Percentiles rank a stretch among this genome's conserved stretches.
Evolutionary conservation across 257 asterid species (phyloP).

Genomic region (Solanum appendiculatum): DNA sequence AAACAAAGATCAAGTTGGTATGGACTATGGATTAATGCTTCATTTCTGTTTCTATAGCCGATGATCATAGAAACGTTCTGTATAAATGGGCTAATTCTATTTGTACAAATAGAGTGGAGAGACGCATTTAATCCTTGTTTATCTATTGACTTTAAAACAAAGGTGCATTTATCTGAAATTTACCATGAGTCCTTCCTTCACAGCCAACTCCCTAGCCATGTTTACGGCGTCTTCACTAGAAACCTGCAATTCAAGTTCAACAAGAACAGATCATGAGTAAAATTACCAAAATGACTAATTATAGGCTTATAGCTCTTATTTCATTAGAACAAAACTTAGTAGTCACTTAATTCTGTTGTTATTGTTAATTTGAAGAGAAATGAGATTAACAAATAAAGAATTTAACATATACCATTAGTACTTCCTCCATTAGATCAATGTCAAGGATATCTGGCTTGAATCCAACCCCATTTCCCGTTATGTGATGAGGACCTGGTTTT

Average conservation of each 20-base stretch:
- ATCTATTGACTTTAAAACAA: background rate
- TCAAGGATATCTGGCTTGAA: conserved; percentile 95
- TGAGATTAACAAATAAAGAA: background rate
- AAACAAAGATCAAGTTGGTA: background rate
- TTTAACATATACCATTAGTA: conserved; percentile 60
- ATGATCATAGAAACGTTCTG: background rate
- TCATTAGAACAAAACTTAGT: background rate
- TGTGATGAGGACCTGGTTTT: conserved; percentile 99
- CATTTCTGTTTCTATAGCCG: background rate
- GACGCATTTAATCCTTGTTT: background rate
- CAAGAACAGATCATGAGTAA: background rate
- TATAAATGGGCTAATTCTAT: background rate
- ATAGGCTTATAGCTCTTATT: no score
- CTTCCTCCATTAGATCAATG: conserved; percentile 97
- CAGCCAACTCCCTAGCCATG: conserved; percentile 86
- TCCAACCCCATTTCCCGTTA: conserved; percentile 99
- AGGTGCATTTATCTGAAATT: background rate
- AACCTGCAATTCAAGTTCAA: conserved; percentile 37
- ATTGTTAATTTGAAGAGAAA: background rate
- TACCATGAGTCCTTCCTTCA: conserved; percentile 95
- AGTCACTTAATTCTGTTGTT: background rate
- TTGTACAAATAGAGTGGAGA: background rate
- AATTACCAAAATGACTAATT: background rate
- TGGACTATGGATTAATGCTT: background rate
- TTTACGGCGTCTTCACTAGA: conserved; percentile 84